A percentile compares a stretch with the other conserved stretches of the same genome.
Evolutionary conservation across 1,284 basidiomycete genomes (phyloP).

Genomic region (Sutorius eximius): DNA sequence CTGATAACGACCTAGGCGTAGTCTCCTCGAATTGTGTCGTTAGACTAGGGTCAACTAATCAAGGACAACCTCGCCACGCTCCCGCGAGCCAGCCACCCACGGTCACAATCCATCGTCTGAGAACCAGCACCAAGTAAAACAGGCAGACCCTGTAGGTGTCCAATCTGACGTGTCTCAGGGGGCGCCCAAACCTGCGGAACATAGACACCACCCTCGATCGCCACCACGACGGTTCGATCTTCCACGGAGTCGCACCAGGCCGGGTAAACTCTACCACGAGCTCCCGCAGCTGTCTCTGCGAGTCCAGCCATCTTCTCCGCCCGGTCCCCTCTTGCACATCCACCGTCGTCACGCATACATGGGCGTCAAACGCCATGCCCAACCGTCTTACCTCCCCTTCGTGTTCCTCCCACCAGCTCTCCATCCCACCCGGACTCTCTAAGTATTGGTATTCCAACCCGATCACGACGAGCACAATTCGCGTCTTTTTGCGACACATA

Average conservation of each 20-base stretch:
- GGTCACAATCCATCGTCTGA: not conserved
- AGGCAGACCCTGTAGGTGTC: not conserved
- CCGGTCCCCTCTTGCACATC: not conserved
- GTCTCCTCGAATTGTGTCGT: not conserved
- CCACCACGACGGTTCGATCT: not conserved
- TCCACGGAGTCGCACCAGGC: not conserved
- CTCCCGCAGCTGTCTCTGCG: not conserved
- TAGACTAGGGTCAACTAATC: not conserved
- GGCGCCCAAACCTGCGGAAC: not conserved
- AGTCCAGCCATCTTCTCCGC: not conserved
- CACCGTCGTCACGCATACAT: conserved; percentile 5
- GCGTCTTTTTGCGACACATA: conserved; percentile 12
- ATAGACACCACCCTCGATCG: not conserved
- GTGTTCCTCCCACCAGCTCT: conserved; percentile 1
- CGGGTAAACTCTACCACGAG: not conserved
- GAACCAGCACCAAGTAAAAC: not conserved
- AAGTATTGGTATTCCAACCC: not conserved
- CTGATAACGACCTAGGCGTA: not conserved
- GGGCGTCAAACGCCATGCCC: not conserved
- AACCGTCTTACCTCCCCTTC: not conserved
- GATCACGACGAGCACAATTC: conserved; percentile 2
- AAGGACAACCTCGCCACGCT: not conserved
- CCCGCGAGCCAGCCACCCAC: not conserved
- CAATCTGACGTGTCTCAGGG: not conserved
- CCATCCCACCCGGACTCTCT: not conserved